Base-by-base conservation (phyloP, 495 filamentous ascomycete genomes). In the Xylaria acuta region DNA sequence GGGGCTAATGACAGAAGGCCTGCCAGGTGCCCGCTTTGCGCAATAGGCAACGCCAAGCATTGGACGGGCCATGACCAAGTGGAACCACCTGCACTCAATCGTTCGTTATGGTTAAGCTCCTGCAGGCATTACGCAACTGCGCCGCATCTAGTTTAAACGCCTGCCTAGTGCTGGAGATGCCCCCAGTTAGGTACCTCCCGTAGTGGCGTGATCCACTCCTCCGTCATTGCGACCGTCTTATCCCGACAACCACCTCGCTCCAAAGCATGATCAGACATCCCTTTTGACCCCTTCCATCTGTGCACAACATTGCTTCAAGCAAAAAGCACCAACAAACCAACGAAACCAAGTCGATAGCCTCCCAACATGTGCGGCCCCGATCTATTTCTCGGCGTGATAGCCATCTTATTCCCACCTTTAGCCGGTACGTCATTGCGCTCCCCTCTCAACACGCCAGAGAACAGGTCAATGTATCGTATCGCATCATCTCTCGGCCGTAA, bases 341-440 rank as follows among this genome's bases (percentile, higher is more conserved):
- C 58, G 7, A 40, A 60, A 22, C 20, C 34, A 60, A 56, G 30
- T 11, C 32, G 56, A 60, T 34, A 36, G 6, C 34, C 68, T 18
- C 25, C 38, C 49, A 60, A 59, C 1, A 72, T 72, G 70, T 93
- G 93, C 84, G 90, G 92, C 69, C 77, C 85, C 68, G 96, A 99
- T 84, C 86, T 93, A 74, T 97, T 98, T 83, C 91, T 99, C 75
- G 93, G 88, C 80, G 78, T 97, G 41, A 81, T 99, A 75, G 93
- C 95, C 75, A 87, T 98, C 77, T 88, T 99, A 79, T 98, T 99
- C 84, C 96, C 96, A 18, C 96, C 96, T 38, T 86, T 99, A 69
- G 88, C 94, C 74, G 95, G 95, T 96, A 88, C 76, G 90, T 84
- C 65, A 70, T 75, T 59, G n/a, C 22, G n/a, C 62, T 67, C 49